phyloP scores from a whole-genome alignment of 768 basidiomycete species.

The Naganishia onofrii region DNA sequence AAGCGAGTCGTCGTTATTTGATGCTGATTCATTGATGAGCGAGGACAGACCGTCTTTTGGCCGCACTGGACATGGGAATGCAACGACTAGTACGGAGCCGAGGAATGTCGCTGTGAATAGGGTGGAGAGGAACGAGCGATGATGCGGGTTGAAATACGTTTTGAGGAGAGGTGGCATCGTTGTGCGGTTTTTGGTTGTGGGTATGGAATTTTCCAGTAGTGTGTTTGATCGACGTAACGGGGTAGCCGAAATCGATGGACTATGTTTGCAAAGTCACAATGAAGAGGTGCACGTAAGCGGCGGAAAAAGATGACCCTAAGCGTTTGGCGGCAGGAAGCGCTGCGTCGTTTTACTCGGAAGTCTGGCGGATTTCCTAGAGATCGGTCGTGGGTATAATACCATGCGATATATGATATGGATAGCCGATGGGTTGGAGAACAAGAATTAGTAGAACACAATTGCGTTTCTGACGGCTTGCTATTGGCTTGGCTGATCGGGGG shows the following conservation, averaged over 20 bases:
- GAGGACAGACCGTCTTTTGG: slow-evolving; percentile 29
- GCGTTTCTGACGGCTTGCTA: neutral
- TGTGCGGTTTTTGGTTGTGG: neutral
- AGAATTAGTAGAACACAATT: neutral
- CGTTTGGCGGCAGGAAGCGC: neutral
- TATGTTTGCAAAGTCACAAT: no score
- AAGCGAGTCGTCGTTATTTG: neutral
- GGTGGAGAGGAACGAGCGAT: slow-evolving; percentile 49
- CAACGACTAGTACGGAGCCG: slow-evolving; percentile 49
- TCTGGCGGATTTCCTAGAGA: neutral
- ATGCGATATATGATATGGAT: neutral
- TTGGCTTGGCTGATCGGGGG: neutral
- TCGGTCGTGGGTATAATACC: neutral
- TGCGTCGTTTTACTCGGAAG: neutral
- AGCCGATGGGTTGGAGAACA: neutral
- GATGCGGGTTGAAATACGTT: slow-evolving; percentile 46
- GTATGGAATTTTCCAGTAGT: neutral
- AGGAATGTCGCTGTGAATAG: slow-evolving; percentile 52
- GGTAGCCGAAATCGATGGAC: no score
- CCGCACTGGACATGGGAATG: slow-evolving; percentile 51
- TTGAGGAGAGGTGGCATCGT: slow-evolving; percentile 51
- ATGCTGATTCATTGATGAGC: slow-evolving; percentile 18
- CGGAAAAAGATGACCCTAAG: neutral
- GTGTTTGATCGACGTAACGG: no score
- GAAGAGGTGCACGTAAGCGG: neutral